These are phyloP conservation scores for Plasmopara viticola DNA, from an alignment of 352 stramenopile species.

Conservation along the genomic window DNA sequence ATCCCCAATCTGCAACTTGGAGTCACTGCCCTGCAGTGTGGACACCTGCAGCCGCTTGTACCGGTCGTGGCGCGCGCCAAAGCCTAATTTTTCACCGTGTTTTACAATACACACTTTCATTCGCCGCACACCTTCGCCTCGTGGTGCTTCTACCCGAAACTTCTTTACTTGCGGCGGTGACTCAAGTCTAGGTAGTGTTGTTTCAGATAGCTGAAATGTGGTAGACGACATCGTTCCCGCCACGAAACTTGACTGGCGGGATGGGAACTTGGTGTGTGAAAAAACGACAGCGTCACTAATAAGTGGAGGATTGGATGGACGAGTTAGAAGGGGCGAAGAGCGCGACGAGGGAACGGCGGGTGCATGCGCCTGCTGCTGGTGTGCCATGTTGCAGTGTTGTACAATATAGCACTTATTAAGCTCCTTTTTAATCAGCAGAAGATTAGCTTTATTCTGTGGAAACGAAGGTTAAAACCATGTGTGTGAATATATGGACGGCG, in stretches of 20 bases:
- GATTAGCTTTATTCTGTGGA: too few relatives aligned
- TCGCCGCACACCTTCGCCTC: conserved; percentile 7
- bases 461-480: background rate
- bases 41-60: conserved; percentile 51
- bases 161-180: conserved; percentile 15
- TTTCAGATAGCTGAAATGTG: background rate
- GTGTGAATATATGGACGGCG: conserved; percentile 50
- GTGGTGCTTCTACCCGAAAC: conserved; percentile 7
- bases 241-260: conserved; percentile 26
- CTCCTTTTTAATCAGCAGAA: too few relatives aligned
- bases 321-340: background rate
- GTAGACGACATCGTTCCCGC: conserved; percentile 8
- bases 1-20: conserved; percentile 48
- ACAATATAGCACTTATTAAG: background rate
- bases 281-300: conserved; percentile 61
- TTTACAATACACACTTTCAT: conserved; percentile 46
- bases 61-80: conserved; percentile 60
- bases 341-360: background rate
- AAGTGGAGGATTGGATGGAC: conserved; percentile 8
- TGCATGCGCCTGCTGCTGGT: background rate
- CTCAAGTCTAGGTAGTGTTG: conserved; percentile 3
- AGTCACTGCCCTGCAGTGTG: conserved; percentile 37
- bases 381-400: conserved; percentile 2
- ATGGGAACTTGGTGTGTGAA: conserved; percentile 46
- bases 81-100: conserved; percentile 50